Conservation (phyloP, 768 basidiomycete genomes). For the Boletus subparvulus region DNA sequence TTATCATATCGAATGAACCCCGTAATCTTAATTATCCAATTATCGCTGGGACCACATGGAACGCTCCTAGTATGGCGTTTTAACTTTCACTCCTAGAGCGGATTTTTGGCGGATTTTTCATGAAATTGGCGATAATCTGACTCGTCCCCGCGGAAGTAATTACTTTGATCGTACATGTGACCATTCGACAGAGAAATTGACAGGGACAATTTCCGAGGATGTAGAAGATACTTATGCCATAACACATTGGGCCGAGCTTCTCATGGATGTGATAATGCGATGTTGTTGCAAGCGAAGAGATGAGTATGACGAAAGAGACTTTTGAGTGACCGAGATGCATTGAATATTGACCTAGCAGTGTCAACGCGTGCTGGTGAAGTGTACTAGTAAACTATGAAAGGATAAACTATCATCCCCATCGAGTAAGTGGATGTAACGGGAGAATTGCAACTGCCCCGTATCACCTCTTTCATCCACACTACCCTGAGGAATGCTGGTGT, state of each 20-base stretch:
- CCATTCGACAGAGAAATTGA: not conserved
- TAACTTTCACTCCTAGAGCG: not conserved
- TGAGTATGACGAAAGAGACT: not conserved
- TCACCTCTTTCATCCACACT: not conserved
- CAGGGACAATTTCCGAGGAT: conserved; percentile 18
- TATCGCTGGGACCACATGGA: conserved; percentile 5
- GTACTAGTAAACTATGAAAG: not conserved
- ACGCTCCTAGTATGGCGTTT: conserved; percentile 5
- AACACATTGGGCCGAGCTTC: not conserved
- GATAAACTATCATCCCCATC: not conserved
- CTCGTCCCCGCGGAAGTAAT: conserved; percentile 10
- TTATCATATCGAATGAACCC: conserved; percentile 11
- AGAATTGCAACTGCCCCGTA: not conserved
- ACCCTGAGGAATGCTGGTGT: too few relatives aligned
- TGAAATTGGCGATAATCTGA: not conserved
- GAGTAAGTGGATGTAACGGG: not conserved
- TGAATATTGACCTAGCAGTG: not conserved
- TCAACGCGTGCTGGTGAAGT: not conserved
- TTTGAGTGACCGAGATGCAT: not conserved
- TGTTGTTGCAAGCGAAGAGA: not conserved
- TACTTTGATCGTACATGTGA: conserved; percentile 2
- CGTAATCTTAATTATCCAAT: not conserved
- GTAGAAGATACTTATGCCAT: not conserved
- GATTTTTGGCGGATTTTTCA: conserved; percentile 13
- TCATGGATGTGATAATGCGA: not conserved